Evolutionary conservation across 768 basidiomycete species (phyloP).

Genomic region (Serendipita sp.): DNA sequence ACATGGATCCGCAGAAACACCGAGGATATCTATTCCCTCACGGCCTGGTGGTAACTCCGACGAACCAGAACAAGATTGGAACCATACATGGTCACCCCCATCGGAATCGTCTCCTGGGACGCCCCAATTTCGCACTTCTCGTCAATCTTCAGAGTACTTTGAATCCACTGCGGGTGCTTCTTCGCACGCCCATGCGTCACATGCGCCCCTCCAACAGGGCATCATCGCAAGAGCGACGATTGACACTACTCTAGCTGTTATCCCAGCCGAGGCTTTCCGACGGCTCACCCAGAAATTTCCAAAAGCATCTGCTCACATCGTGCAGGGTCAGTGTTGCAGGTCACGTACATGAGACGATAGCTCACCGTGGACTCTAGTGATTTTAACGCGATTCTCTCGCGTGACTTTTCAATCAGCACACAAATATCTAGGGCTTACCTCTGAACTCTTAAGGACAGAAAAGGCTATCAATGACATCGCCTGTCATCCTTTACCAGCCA

Average conservation of each 20-base stretch:
- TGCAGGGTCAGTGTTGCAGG: constrained; percentile 44
- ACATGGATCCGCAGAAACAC: background rate
- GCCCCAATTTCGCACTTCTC: background rate
- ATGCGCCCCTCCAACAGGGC: constrained; percentile 37
- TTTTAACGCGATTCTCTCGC: constrained; percentile 86
- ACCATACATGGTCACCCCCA: background rate
- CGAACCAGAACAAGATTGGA: background rate
- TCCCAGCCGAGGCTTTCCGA: constrained; percentile 92
- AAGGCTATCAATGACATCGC: constrained; percentile 95
- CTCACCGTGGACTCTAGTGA: constrained; percentile 34
- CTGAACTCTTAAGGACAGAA: constrained; percentile 90
- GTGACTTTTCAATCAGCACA: constrained; percentile 98
- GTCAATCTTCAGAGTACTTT: constrained; percentile 1
- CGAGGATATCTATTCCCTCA: background rate
- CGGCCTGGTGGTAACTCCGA: background rate
- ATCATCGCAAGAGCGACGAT: constrained; percentile 85
- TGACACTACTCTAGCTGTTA: constrained; percentile 94
- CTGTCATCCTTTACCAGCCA: constrained; percentile 78
- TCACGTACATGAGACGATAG: background rate
- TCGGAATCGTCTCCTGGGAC: background rate
- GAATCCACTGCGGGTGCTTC: constrained; percentile 5
- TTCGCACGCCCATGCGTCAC: constrained; percentile 6
- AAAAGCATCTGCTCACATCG: constrained; percentile 91
- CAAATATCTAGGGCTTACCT: constrained; percentile 85
- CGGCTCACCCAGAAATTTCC: constrained; percentile 91